Evolutionary conservation across 2,329 filamentous ascomycete species (phyloP).

Genomic region (Penicillium crustosum): DNA sequence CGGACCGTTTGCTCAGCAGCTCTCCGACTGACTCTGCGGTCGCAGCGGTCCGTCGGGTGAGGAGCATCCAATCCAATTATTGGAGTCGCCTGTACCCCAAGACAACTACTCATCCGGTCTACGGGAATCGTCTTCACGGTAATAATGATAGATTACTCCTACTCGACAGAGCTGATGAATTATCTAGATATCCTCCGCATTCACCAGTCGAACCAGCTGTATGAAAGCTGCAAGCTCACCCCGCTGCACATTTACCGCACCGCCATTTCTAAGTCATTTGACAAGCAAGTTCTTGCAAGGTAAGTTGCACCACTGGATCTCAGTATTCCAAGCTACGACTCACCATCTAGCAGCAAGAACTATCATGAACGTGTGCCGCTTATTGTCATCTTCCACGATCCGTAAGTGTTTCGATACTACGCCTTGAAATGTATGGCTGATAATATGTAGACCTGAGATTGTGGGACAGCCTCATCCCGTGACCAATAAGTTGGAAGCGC

Average conservation of each 20-base stretch:
- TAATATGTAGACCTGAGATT: constrained; percentile 62
- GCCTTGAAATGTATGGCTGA: constrained; percentile 10
- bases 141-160: constrained; percentile 15
- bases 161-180: constrained; percentile 8
- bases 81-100: constrained; percentile 87
- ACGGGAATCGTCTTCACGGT: constrained; percentile 63
- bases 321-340: neutral
- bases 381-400: constrained; percentile 86
- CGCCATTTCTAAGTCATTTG: constrained; percentile 70
- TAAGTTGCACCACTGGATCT: constrained; percentile 34
- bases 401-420: constrained; percentile 54
- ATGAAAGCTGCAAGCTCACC: constrained; percentile 73
- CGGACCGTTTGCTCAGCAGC: constrained; percentile 57
- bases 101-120: constrained; percentile 31
- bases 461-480: constrained; percentile 65
- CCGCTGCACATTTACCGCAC: constrained; percentile 77
- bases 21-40: constrained; percentile 54
- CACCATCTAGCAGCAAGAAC: constrained; percentile 51
- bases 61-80: constrained; percentile 62
- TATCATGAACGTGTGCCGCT: constrained; percentile 67
- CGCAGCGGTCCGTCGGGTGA: constrained; percentile 57
- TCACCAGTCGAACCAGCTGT: constrained; percentile 71
- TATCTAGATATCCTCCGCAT: constrained; percentile 68
- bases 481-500: constrained; percentile 73
- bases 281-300: constrained; percentile 83